These are phyloP conservation scores for Talaromyces marneffei DNA, from an alignment of 2,329 filamentous ascomycete genomes.

Conservation along the genomic window DNA sequence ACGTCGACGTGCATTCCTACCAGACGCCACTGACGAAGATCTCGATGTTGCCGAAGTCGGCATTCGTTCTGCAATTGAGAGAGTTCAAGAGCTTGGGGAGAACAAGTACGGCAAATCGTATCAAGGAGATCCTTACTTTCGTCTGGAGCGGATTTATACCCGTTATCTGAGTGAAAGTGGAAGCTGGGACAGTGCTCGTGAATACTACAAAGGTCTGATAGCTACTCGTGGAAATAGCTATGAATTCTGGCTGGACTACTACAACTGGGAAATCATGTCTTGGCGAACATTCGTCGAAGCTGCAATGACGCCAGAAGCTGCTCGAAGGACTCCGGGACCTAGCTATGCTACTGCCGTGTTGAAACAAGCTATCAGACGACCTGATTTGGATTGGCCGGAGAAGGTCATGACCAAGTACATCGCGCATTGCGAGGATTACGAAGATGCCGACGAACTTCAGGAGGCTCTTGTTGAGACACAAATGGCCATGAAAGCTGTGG, in stretches of 20 bases:
- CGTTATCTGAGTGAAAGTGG: conserved; percentile 83
- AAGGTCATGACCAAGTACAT: conserved; percentile 45
- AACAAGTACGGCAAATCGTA: conserved; percentile 71
- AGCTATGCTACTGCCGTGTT: conserved; percentile 70
- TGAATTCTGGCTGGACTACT: conserved; percentile 91
- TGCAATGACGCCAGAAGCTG: conserved; percentile 48
- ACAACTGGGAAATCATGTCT: conserved; percentile 82
- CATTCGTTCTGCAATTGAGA: conserved; percentile 77
- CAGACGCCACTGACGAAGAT: conserved; percentile 70
- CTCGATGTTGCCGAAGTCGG: conserved; percentile 86
- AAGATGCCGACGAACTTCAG: conserved; percentile 69
- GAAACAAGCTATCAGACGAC: conserved; percentile 58
- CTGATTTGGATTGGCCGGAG: conserved; percentile 46
- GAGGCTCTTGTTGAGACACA: conserved; percentile 67
- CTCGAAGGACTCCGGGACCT: conserved; percentile 59
- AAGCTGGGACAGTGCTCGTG: conserved; percentile 68
- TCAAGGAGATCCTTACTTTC: conserved; percentile 80
- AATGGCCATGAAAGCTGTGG: conserved; percentile 59
- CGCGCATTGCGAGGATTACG: conserved; percentile 74
- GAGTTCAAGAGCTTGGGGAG: conserved; percentile 70
- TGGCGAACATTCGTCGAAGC: conserved; percentile 54
- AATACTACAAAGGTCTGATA: conserved; percentile 67
- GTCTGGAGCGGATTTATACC: conserved; percentile 85
- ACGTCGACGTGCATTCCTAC: conserved; percentile 73
- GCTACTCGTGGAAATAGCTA: conserved; percentile 69